Evolutionary conservation across 2,329 filamentous ascomycete species (phyloP), one percentile per base, ranked within the genome.

Genomic region (Phyllosticta paracitricarpa): DNA sequence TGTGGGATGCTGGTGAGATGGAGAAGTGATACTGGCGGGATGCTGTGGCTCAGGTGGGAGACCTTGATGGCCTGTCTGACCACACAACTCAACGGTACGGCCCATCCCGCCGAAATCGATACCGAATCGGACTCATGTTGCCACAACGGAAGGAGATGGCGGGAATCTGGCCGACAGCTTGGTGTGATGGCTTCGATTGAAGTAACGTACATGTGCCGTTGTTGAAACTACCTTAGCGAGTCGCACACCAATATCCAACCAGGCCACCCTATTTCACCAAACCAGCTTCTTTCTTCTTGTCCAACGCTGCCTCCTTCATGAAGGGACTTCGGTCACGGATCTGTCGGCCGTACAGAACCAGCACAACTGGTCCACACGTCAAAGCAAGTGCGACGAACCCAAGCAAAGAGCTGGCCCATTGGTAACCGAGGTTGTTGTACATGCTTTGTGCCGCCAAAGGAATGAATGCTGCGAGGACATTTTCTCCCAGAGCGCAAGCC

Each of bases 381-480:
- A 82, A 64, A 9, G 68, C 61, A 54, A 81, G 61, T 8, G 76
- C 76, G 1, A 79, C 56, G 40, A 80, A 77, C 0, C 70, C 79
- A 24, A 81, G 64, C 25, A 81, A 62, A 19, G 71, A 77, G 64
- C 78, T 80, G 26, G 79, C 79, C 78, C 78, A 81, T 1, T 77
- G 71, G 55, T 79, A 79, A 0, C 78, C 79, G 9, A 82, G 65
- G 30, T 72, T 73, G 1, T 71, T 71, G 64, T 82, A 82, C 77
- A 81, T 78, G 52, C 68, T 73, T 62, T 75, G 71, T 19, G 77
- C 75, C 0, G 78, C 77, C 24, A 82, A 65, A 0, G 79, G 79
- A 60, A 82, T 65, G 53, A 81, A 77, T 0, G 74, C 79, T 1
- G 78, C 76, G 52, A 79, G 74, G 3, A 76, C 64, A 61, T 82